Conservation (phyloP, 805 yeast species). For the Pichia nanzhaoensis region DNA sequence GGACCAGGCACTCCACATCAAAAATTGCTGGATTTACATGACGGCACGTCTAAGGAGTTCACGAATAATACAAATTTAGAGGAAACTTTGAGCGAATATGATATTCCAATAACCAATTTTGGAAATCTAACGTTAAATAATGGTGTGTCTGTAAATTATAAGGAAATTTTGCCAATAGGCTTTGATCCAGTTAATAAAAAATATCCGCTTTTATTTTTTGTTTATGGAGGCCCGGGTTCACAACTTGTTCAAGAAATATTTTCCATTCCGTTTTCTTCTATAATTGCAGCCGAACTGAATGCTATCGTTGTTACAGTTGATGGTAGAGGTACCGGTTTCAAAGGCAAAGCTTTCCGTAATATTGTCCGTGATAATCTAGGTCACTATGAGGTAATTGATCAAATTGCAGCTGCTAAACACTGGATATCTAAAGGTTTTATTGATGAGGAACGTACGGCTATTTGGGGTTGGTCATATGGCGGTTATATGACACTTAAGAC, state of each 20-base stretch:
- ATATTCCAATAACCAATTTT: conserved; percentile 49
- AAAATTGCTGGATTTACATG: conserved; percentile 51
- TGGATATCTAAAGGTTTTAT: conserved; percentile 64
- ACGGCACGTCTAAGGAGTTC: conserved; percentile 33
- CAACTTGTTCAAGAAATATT: conserved; percentile 68
- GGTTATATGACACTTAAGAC: conserved; percentile 90
- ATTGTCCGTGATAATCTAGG: conserved; percentile 80
- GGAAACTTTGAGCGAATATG: conserved; percentile 36
- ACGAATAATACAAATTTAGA: conserved; percentile 42
- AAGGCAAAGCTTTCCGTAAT: conserved; percentile 71
- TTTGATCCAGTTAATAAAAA: conserved; percentile 48
- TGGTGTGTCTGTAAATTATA: conserved; percentile 44
- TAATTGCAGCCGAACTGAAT: conserved; percentile 67
- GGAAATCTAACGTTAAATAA: conserved; percentile 42
- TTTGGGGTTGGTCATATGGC: conserved; percentile 99
- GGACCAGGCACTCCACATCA: conserved; percentile 85
- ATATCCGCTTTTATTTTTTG: conserved; percentile 84
- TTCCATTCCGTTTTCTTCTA: conserved; percentile 59
- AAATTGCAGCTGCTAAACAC: conserved; percentile 71
- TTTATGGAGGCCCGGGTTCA: conserved; percentile 95
- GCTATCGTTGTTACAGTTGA: conserved; percentile 92
- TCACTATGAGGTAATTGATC: conserved; percentile 76
- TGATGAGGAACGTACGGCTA: conserved; percentile 61
- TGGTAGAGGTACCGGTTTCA: conserved; percentile 94
- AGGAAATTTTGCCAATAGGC: conserved; percentile 70